Evolutionary conservation across 2,329 filamentous ascomycete species (phyloP).

Genomic region (Fonsecaea monophora): DNA sequence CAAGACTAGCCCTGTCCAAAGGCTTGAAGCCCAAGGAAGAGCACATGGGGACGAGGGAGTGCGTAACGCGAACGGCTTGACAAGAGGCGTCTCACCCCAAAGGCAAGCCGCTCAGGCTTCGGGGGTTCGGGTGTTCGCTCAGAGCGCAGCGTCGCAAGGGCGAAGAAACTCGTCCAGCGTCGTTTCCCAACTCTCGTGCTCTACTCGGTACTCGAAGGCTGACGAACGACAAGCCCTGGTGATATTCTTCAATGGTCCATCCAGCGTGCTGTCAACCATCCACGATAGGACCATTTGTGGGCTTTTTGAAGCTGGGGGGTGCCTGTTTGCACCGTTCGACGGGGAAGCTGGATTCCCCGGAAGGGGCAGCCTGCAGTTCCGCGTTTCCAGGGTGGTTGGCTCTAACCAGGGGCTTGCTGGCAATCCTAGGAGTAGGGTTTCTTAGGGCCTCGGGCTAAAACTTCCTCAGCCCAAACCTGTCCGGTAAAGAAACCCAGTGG

Average conservation of each 20-base stretch:
- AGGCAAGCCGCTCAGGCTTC: neutral
- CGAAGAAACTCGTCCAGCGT: neutral
- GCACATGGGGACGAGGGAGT: neutral
- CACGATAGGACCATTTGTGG: conserved; percentile 16
- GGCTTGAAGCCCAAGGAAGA: conserved; percentile 3
- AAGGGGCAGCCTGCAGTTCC: conserved; percentile 22
- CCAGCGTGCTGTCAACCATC: conserved; percentile 2
- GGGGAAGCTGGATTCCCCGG: conserved; percentile 31
- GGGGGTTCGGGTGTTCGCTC: neutral
- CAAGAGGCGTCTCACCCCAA: conserved; percentile 1
- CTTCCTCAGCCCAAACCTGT: conserved; percentile 1
- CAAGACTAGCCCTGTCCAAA: conserved; percentile 14
- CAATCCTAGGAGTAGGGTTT: conserved; percentile 5
- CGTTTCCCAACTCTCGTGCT: neutral
- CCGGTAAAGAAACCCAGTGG: neutral
- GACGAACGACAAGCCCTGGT: neutral
- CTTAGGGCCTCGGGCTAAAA: conserved; percentile 21
- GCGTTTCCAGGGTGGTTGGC: conserved; percentile 12
- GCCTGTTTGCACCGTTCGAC: conserved; percentile 28
- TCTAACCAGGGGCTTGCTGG: conserved; percentile 9
- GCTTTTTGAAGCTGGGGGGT: conserved; percentile 3
- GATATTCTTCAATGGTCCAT: neutral
- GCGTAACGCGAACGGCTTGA: neutral
- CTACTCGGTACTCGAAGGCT: neutral
- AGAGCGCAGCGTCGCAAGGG: neutral